These are phyloP conservation scores for Carex arenaria DNA, from an alignment of 202 grass and related monocot genomes.

Conservation along the genomic window DNA sequence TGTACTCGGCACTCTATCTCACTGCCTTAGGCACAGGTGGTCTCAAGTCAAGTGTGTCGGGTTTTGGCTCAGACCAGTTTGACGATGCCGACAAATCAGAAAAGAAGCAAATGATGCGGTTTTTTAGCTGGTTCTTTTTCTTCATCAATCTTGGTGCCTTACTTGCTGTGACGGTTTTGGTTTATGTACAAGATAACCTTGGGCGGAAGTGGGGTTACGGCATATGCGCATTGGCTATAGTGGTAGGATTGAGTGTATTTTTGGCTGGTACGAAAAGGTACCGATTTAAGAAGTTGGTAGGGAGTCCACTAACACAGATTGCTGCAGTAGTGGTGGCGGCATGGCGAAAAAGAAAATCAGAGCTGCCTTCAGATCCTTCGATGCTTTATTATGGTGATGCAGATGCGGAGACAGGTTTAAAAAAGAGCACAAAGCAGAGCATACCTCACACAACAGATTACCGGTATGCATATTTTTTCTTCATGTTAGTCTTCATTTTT, in stretches of 20 bases:
- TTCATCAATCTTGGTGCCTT: slow-evolving; percentile 58
- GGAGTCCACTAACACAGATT: slow-evolving; percentile 66
- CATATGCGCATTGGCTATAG: slow-evolving; percentile 32
- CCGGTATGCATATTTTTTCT: slow-evolving; percentile 25
- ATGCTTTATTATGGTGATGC: slow-evolving; percentile 33
- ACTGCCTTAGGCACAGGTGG: slow-evolving; percentile 68
- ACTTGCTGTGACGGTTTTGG: slow-evolving; percentile 45
- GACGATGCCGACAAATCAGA: slow-evolving; percentile 45
- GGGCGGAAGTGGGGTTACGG: slow-evolving; percentile 57
- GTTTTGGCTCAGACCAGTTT: slow-evolving; percentile 78
- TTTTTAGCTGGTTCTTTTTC: slow-evolving; percentile 84
- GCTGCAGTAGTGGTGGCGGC: slow-evolving; percentile 36
- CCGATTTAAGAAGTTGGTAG: slow-evolving; percentile 63
- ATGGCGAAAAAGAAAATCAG: slow-evolving; percentile 35
- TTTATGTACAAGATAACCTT: slow-evolving; percentile 57
- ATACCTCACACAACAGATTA: slow-evolving; percentile 48
- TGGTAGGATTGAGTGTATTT: slow-evolving; percentile 38
- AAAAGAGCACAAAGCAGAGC: slow-evolving; percentile 21
- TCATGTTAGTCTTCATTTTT: not conserved
- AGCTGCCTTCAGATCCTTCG: slow-evolving; percentile 35
- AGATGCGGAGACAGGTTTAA: slow-evolving; percentile 2
- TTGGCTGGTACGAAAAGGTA: slow-evolving; percentile 44
- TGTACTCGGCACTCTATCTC: slow-evolving; percentile 60
- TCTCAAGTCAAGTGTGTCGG: slow-evolving; percentile 67
- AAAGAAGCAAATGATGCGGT: slow-evolving; percentile 36